These are phyloP conservation scores for Agrostemma githago DNA, from an alignment of 148 eudicot species.

Conservation along the genomic window DNA sequence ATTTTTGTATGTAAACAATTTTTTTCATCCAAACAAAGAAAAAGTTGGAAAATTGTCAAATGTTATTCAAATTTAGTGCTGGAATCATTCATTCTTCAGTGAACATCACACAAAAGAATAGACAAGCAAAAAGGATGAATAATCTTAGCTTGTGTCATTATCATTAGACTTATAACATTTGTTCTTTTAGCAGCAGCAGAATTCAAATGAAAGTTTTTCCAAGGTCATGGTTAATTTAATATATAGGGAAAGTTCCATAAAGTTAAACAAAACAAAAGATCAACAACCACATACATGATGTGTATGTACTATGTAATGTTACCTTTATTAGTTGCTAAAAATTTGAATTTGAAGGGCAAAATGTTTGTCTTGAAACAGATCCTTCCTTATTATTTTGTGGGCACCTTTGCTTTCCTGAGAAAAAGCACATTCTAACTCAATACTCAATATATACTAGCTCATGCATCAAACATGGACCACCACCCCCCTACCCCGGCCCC, in stretches of 20 bases:
- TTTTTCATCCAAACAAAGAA: not conserved
- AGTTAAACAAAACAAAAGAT: conserved; percentile 16
- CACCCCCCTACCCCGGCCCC: too few relatives aligned
- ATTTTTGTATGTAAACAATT: conserved; percentile 11
- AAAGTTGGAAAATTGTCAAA: conserved; percentile 14
- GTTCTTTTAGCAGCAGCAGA: not conserved
- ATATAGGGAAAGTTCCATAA: conserved; percentile 2
- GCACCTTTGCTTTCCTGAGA: conserved; percentile 32
- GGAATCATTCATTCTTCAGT: not conserved
- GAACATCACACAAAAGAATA: conserved; percentile 28
- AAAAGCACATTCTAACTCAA: conserved; percentile 20
- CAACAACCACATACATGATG: not conserved
- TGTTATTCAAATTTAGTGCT: conserved; percentile 15
- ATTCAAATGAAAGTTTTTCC: conserved; percentile 23
- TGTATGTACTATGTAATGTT: conserved; percentile 1
- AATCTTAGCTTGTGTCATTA: conserved; percentile 32
- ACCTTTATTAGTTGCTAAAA: conserved; percentile 42
- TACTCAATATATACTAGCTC: not conserved
- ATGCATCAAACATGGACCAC: conserved; percentile 7
- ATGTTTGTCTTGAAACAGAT: conserved; percentile 46
- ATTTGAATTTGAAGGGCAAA: conserved; percentile 43
- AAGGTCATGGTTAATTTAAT: conserved; percentile 25
- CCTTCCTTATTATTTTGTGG: conserved; percentile 36
- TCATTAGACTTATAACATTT: conserved; percentile 8
- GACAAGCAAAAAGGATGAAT: conserved; percentile 23